Evolutionary conservation across 352 stramenopile genomes (phyloP).

Genomic region (Pythium volutum): DNA sequence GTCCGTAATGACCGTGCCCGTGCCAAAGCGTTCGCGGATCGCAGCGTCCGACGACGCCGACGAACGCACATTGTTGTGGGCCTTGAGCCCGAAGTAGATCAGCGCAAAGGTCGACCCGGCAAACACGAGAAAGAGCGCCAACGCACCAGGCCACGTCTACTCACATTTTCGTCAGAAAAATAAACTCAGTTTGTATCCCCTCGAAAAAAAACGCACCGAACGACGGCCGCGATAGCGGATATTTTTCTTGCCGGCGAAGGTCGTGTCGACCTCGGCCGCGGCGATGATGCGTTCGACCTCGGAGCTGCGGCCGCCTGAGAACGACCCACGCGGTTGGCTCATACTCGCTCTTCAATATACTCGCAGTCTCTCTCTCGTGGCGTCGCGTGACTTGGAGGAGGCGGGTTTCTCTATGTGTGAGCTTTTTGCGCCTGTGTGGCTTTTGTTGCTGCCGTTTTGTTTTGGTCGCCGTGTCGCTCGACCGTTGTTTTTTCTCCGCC

Average conservation of each 20-base stretch:
- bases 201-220: constrained; percentile 36
- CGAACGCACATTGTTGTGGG: constrained; percentile 56
- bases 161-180: neutral
- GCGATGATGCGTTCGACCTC: constrained; percentile 84
- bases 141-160: constrained; percentile 75
- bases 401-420: constrained; percentile 14
- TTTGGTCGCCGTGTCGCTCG: constrained; percentile 6
- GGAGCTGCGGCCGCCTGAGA: constrained; percentile 54
- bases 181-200: no score
- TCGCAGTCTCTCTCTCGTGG: neutral
- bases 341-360: constrained; percentile 15
- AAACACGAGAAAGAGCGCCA: constrained; percentile 58
- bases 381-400: neutral
- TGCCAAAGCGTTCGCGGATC: constrained; percentile 45
- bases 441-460: no score
- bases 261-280: constrained; percentile 72
- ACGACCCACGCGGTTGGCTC: constrained; percentile 31
- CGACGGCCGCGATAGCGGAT: constrained; percentile 61
- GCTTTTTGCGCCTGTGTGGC: no score
- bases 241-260: constrained; percentile 74
- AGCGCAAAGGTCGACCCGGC: constrained; percentile 58
- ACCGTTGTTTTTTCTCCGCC: neutral
- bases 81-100: constrained; percentile 74
- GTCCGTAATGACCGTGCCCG: constrained; percentile 65
- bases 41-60: constrained; percentile 46